Percentiles rank a stretch among this genome's conserved stretches.
phyloP scores from a whole-genome alignment of 2,329 filamentous ascomycete species.

The Sordariomycetes sp. region DNA sequence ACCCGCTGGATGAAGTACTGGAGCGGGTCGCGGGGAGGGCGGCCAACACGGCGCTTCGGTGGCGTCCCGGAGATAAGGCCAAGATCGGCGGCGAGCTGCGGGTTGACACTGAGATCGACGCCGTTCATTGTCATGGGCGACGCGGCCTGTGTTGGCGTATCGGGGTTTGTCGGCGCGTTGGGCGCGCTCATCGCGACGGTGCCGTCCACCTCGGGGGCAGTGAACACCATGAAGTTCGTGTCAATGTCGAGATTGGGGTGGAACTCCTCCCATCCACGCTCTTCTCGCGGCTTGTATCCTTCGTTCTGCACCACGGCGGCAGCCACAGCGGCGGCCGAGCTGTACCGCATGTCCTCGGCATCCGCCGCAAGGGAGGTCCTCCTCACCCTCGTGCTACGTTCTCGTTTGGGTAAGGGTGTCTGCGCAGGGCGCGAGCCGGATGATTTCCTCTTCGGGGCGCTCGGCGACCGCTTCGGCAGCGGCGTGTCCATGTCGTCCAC shows the following conservation, averaged over 20 bases:
- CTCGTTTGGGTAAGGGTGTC: conserved; percentile 1
- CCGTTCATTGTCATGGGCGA: conserved; percentile 3
- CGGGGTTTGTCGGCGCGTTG: conserved; percentile 28
- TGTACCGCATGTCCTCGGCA: conserved; percentile 59
- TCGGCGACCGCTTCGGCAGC: conserved; percentile 15
- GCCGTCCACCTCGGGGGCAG: conserved; percentile 69
- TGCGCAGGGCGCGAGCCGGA: conserved; percentile 10
- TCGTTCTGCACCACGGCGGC: conserved; percentile 84
- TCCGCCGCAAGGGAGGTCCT: conserved; percentile 40
- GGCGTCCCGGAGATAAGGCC: conserved; percentile 20
- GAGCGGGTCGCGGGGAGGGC: conserved; percentile 38
- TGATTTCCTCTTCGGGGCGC: conserved; percentile 15
- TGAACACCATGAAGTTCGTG: conserved; percentile 64
- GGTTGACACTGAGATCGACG: conserved; percentile 2
- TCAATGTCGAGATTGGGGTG: conserved; percentile 93
- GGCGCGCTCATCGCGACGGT: conserved; percentile 23
- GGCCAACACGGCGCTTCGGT: conserved; percentile 28
- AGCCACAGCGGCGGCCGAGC: conserved; percentile 79
- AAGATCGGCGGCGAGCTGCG: conserved; percentile 8
- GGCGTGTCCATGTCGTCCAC: conserved; percentile 53
- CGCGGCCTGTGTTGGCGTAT: conserved; percentile 32
- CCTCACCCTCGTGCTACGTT: conserved; percentile 45
- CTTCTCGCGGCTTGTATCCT: conserved; percentile 94
- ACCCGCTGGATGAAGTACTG: conserved; percentile 40
- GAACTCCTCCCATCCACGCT: conserved; percentile 95